Base-by-base conservation (phyloP, 129 eudicot species). In the Helichrysum umbraculigerum region DNA sequence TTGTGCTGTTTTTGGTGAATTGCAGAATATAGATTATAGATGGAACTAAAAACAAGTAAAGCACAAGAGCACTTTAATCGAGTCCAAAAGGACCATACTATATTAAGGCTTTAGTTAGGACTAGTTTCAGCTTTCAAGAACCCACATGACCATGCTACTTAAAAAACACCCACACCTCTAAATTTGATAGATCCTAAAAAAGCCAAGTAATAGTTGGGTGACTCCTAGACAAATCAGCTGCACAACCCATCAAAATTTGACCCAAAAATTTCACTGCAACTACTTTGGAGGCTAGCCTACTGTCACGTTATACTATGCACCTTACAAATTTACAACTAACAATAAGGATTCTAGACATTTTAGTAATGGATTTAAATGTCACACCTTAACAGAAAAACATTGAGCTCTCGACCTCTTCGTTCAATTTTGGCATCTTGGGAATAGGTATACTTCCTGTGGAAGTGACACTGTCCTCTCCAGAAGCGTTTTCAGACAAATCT, bases 331-430 rank as follows among this genome's bases (percentile, higher is more conserved):
- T 80, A 80, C 84, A 80, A 73, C 64, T 41, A 73, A 17, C 10
- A 41, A 37, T 32, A 80, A 68, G 29, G 47, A 33, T 61, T 68
- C 41, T 66, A 57, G 30, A 54, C 67, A 47, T 15, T 51, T 71
- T 65, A 50, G 64, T 35, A 34, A 68, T 42, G 63, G 22, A 67
- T 61, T 56, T 63, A 10, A 29, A 47, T 19, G 68, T 61, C 79
- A 61, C 69, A 68, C 74, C 66, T 90, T 80, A 94, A 76, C 99
- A 94, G 73, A 94, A 94, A 80, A 94, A 94, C 99, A 94, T 94
- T 10, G 99, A 89, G 52, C 84, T 88, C 50, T 84, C 85, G 44
- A 94, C 89, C 10, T 89, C 80, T 32, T 81, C 72, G 52, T 91
- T 87, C 78, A 94, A 76, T 75, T 88, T 83, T 11, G 99, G 99